Conservation (phyloP, 2,329 filamentous ascomycete genomes). For the Parafenestella ontariensis region DNA sequence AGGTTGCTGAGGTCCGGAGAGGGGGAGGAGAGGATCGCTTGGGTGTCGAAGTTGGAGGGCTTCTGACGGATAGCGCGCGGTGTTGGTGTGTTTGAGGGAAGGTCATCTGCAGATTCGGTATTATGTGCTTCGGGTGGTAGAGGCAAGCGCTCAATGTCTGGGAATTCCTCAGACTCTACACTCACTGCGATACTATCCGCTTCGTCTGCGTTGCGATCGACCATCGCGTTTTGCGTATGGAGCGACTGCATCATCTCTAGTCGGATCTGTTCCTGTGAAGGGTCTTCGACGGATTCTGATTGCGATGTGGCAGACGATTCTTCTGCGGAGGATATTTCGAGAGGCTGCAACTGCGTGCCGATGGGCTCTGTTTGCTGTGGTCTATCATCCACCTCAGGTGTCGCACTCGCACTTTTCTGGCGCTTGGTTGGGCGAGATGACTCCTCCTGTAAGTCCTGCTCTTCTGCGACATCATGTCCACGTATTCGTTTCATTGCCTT, state of each 20-base stretch:
- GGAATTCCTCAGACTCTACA: conserved; percentile 21
- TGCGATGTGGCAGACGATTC: conserved; percentile 15
- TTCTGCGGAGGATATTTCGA: conserved; percentile 30
- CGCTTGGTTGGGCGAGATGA: conserved; percentile 21
- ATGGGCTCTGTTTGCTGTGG: not conserved
- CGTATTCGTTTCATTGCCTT: conserved; percentile 30
- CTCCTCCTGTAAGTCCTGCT: conserved; percentile 2
- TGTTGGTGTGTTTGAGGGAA: conserved; percentile 36
- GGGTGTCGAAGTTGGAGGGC: conserved; percentile 37
- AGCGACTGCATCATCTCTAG: not conserved
- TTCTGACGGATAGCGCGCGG: conserved; percentile 32
- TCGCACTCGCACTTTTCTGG: conserved; percentile 17
- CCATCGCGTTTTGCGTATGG: not conserved
- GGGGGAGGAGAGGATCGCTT: conserved; percentile 45
- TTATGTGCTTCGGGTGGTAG: conserved; percentile 6
- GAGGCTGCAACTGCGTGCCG: conserved; percentile 22
- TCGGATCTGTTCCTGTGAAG: conserved; percentile 7
- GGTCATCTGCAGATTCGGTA: conserved; percentile 10
- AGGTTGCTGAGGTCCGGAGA: conserved; percentile 14
- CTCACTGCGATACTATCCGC: conserved; percentile 12
- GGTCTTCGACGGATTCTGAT: conserved; percentile 6
- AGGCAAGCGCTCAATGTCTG: conserved; percentile 1
- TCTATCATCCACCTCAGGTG: conserved; percentile 5
- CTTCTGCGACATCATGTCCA: conserved; percentile 6
- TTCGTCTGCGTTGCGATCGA: conserved; percentile 4